phyloP scores from a whole-genome alignment of 768 basidiomycete genomes.

The Pleurotus citrinopileatus region DNA sequence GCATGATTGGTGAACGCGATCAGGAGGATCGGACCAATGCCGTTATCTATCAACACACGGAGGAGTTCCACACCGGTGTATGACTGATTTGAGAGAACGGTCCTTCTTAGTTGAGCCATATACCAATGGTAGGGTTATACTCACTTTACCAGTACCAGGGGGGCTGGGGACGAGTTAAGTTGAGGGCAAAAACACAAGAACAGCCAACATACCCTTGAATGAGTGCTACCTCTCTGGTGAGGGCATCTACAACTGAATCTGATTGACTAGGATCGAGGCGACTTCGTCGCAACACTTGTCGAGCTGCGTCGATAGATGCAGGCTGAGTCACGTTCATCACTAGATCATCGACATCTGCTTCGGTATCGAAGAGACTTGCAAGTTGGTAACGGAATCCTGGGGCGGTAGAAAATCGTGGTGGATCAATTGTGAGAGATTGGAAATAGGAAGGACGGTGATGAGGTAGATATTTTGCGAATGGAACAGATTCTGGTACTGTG shows the following conservation, averaged over 20 bases:
- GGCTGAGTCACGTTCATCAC: slow-evolving; percentile 38
- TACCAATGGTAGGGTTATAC: background rate
- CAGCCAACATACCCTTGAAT: slow-evolving; percentile 60
- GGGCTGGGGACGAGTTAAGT: slow-evolving; percentile 39
- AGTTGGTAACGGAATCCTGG: slow-evolving; percentile 60
- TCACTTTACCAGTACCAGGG: slow-evolving; percentile 77
- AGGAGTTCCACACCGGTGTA: slow-evolving; percentile 70
- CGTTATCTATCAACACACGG: slow-evolving; percentile 55
- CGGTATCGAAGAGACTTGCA: slow-evolving; percentile 45
- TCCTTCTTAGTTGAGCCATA: slow-evolving; percentile 4
- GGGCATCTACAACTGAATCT: slow-evolving; percentile 60
- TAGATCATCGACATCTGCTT: slow-evolving; percentile 35
- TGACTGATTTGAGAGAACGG: slow-evolving; percentile 33
- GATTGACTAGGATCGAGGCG: slow-evolving; percentile 69
- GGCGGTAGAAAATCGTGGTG: slow-evolving; percentile 51
- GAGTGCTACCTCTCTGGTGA: slow-evolving; percentile 58
- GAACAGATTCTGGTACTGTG: slow-evolving; percentile 53
- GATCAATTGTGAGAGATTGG: slow-evolving; percentile 31
- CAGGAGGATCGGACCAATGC: slow-evolving; percentile 49
- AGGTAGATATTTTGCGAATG: slow-evolving; percentile 53
- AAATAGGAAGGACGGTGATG: slow-evolving; percentile 38
- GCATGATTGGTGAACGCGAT: slow-evolving; percentile 79
- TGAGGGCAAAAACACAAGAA: background rate
- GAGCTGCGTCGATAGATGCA: slow-evolving; percentile 44
- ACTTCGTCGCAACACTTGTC: slow-evolving; percentile 44